Percentiles rank a stretch among this genome's conserved stretches.
phyloP scores from a whole-genome alignment of 31 red algal species.

The Asparagopsis taxiformis region DNA sequence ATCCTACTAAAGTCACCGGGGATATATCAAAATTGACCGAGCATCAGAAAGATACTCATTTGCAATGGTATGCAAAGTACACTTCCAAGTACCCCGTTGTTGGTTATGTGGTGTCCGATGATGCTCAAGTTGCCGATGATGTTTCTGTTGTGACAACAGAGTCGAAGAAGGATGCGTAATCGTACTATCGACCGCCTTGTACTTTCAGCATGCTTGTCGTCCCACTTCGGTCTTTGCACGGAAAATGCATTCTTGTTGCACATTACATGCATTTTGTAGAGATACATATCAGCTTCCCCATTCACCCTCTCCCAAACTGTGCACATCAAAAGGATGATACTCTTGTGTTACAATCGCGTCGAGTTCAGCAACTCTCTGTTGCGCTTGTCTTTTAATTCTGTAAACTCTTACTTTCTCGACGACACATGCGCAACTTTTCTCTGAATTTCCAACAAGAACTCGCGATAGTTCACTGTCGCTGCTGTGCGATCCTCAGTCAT shows the following conservation, averaged over 20 bases:
- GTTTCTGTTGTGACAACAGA: constrained; percentile 16
- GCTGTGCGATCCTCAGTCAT: constrained; percentile 86
- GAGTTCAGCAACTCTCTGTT: too few relatives aligned
- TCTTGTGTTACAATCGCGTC: too few relatives aligned
- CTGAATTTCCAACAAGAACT: constrained; percentile 77
- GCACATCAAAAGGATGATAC: too few relatives aligned
- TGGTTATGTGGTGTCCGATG: constrained; percentile 71
- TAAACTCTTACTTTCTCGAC: constrained; percentile 25
- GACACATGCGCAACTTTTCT: constrained; percentile 53
- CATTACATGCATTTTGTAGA: too few relatives aligned
- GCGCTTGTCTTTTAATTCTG: too few relatives aligned
- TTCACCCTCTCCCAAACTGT: too few relatives aligned
- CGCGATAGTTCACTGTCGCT: constrained; percentile 60
- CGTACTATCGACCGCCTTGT: too few relatives aligned
- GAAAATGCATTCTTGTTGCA: too few relatives aligned
- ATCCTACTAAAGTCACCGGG: constrained; percentile 72
- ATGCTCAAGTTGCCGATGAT: constrained; percentile 9
- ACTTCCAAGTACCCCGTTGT: constrained; percentile 86
- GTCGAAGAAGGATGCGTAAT: constrained; percentile 51
- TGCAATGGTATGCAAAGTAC: constrained; percentile 90
- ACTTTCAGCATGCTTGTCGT: too few relatives aligned
- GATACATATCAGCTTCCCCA: too few relatives aligned
- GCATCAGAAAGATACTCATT: constrained; percentile 78
- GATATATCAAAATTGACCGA: constrained; percentile 70
- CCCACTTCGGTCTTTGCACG: too few relatives aligned